Evolutionary conservation across 169 alveolate species (phyloP).

Genomic region (Theileria annulata): DNA sequence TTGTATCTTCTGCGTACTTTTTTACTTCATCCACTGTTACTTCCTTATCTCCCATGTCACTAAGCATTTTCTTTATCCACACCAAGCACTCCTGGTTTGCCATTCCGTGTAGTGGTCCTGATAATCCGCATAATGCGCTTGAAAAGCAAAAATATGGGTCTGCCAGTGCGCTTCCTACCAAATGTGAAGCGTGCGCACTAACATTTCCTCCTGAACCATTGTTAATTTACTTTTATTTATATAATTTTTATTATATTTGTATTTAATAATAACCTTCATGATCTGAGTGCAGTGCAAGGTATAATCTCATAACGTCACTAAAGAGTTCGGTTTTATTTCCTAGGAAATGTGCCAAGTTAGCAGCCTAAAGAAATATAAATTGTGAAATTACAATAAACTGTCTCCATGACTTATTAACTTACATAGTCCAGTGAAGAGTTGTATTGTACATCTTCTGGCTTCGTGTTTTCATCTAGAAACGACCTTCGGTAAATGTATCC

Average conservation of each 20-base stretch:
- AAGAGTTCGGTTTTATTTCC: conserved; percentile 66
- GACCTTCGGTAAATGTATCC: conserved; percentile 77
- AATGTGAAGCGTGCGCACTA: conserved; percentile 92
- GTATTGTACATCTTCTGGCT: conserved; percentile 69
- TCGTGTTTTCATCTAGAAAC: conserved; percentile 65
- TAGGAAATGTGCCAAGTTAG: conserved; percentile 72
- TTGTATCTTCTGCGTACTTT: conserved; percentile 75
- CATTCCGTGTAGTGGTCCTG: conserved; percentile 94
- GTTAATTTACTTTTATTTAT: not conserved
- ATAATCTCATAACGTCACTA: conserved; percentile 74
- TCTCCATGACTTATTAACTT: not conserved
- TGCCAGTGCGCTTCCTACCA: conserved; percentile 90
- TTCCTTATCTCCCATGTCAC: conserved; percentile 74
- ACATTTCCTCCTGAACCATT: conserved; percentile 88
- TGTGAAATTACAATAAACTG: not conserved
- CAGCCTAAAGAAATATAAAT: conserved; percentile 1
- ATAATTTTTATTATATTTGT: not conserved
- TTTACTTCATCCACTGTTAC: conserved; percentile 69
- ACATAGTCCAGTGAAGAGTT: conserved; percentile 75
- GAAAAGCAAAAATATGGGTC: conserved; percentile 90
- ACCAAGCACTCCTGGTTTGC: conserved; percentile 93
- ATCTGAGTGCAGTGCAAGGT: conserved; percentile 83
- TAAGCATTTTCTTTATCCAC: conserved; percentile 85
- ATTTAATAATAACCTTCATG: conserved; percentile 79
- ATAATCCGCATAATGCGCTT: conserved; percentile 88